Conservation (phyloP, 768 basidiomycete genomes). For the Grammothele lineata region DNA sequence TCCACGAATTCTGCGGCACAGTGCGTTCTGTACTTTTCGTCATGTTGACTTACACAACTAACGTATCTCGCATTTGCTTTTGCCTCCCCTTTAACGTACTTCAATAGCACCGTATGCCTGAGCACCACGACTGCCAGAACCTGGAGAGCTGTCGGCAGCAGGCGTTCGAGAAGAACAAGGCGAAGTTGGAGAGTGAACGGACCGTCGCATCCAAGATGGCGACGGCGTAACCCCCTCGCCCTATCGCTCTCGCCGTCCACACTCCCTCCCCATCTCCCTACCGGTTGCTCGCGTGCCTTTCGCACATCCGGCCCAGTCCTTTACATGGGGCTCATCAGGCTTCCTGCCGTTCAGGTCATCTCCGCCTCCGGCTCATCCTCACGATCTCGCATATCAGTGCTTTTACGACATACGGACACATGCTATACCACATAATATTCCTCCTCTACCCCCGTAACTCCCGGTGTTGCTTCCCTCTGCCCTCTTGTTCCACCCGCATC, state of each 20-base stretch:
- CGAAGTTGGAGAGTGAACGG: slow-evolving; percentile 81
- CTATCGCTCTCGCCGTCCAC: slow-evolving; percentile 12
- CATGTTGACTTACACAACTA: slow-evolving; percentile 3
- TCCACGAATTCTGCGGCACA: slow-evolving; percentile 68
- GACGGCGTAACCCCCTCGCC: slow-evolving; percentile 46
- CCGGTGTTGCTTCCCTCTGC: slow-evolving; percentile 9
- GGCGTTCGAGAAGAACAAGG: slow-evolving; percentile 86
- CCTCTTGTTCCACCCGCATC: slow-evolving; percentile 1
- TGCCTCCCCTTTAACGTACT: no score
- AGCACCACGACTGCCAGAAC: slow-evolving; percentile 82
- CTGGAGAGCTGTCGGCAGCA: slow-evolving; percentile 82
- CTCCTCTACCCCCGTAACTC: slow-evolving; percentile 12
- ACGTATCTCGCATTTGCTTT: slow-evolving; percentile 17
- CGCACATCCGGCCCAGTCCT: no score
- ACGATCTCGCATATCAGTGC: slow-evolving; percentile 15
- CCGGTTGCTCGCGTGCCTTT: no score
- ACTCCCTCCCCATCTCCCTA: slow-evolving; percentile 2
- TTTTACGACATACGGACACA: slow-evolving; percentile 27
- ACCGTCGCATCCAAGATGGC: slow-evolving; percentile 87
- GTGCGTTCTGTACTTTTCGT: slow-evolving; percentile 39
- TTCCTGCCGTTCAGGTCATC: slow-evolving; percentile 17
- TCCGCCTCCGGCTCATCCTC: slow-evolving; percentile 10
- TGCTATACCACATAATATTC: slow-evolving; percentile 20
- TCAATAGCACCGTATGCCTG: slow-evolving; percentile 78
- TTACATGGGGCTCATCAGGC: no score